Percentiles rank a stretch among this genome's conserved stretches.
Evolutionary conservation across 192 early-diverging fungal species (phyloP).

Genomic region (Linnemannia schmuckeri): DNA sequence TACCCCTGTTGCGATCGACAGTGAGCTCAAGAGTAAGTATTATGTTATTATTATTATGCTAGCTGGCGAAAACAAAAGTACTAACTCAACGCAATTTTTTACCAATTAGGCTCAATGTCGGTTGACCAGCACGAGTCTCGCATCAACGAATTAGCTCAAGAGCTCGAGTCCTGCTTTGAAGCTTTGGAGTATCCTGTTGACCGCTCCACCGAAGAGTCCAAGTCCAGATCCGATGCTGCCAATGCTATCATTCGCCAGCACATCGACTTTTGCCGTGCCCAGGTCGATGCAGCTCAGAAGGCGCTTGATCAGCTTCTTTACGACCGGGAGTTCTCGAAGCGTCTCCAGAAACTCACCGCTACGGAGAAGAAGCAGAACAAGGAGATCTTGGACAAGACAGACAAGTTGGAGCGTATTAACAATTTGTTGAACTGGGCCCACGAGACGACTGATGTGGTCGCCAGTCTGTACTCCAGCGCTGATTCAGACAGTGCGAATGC

Average conservation of each 20-base stretch:
- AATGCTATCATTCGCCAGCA: constrained; percentile 29
- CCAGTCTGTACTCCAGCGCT: background rate
- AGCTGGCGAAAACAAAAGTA: too few species aligned
- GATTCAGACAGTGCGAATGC: background rate
- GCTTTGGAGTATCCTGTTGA: constrained; percentile 30
- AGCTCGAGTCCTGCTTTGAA: constrained; percentile 12
- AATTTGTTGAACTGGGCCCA: constrained; percentile 28
- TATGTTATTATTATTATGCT: background rate
- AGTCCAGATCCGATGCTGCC: background rate
- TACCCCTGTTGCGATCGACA: background rate
- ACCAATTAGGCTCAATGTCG: background rate
- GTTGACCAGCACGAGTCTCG: constrained; percentile 2
- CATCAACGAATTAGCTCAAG: constrained; percentile 11
- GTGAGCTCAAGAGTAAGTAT: constrained; percentile 5
- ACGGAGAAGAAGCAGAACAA: constrained; percentile 4
- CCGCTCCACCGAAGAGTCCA: constrained; percentile 17
- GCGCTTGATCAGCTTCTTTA: constrained; percentile 9
- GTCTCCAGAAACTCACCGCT: constrained; percentile 22
- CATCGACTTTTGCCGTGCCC: constrained; percentile 4
- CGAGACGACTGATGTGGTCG: constrained; percentile 8
- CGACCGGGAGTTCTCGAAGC: constrained; percentile 14
- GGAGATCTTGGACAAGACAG: constrained; percentile 20
- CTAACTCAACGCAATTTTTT: background rate
- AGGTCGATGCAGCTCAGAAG: constrained; percentile 2
- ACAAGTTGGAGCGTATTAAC: constrained; percentile 14